A percentile compares a stretch with the other conserved stretches of the same genome.
Evolutionary conservation across 2,329 filamentous ascomycete genomes (phyloP).

Genomic region (Colletotrichum lupini): DNA sequence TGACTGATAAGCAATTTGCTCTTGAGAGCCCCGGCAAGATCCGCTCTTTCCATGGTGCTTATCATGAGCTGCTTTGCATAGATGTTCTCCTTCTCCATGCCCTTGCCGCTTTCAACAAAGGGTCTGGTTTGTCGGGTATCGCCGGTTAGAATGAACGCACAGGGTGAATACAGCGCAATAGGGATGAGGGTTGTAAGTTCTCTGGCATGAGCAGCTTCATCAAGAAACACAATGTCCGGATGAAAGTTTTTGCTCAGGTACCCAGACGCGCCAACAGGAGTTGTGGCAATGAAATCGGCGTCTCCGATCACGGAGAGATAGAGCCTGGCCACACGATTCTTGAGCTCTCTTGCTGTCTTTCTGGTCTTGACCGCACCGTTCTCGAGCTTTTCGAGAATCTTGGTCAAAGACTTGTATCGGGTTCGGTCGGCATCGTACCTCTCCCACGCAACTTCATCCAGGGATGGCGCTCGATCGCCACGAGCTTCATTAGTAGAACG

Average conservation of each 20-base stretch:
- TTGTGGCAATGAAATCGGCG: conserved; percentile 58
- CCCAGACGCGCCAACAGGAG: conserved; percentile 52
- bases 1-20: conserved; percentile 50
- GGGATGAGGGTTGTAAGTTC: conserved; percentile 59
- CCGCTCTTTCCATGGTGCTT: conserved; percentile 53
- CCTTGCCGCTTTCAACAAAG: conserved; percentile 46
- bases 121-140: conserved; percentile 58
- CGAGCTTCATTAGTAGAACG: background rate
- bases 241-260: conserved; percentile 67
- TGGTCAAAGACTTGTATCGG: conserved; percentile 47
- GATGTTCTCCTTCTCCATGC: background rate
- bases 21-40: conserved; percentile 44
- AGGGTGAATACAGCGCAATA: conserved; percentile 53
- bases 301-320: conserved; percentile 51
- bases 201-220: conserved; percentile 67
- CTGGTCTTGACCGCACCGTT: conserved; percentile 35
- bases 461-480: conserved; percentile 42
- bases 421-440: conserved; percentile 48
- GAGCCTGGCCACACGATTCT: conserved; percentile 45
- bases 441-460: conserved; percentile 57
- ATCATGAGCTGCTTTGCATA: conserved; percentile 37
- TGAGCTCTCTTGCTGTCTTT: conserved; percentile 37
- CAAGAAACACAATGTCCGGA: conserved; percentile 87
- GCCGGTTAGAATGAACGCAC: conserved; percentile 58
- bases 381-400: conserved; percentile 46